phyloP scores from a whole-genome alignment of 2,329 filamentous ascomycete species.

The Shiraia sp. region DNA sequence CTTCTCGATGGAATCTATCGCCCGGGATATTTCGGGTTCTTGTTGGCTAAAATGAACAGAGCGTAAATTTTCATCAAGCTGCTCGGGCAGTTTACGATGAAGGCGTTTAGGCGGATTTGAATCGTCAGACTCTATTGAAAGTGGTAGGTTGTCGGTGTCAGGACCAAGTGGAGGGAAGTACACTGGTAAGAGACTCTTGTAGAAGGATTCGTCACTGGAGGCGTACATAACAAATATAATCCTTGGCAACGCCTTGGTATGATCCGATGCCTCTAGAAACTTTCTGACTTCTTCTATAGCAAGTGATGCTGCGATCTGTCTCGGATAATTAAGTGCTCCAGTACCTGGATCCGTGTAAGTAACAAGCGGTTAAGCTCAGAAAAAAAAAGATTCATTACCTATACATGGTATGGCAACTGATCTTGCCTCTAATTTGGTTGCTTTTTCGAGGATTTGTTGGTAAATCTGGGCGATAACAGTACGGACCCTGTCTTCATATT shows the following conservation, averaged over 20 bases:
- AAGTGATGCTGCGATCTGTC: conserved; percentile 30
- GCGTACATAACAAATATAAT: conserved; percentile 37
- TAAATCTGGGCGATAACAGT: conserved; percentile 34
- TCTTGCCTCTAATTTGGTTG: conserved; percentile 26
- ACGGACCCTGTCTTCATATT: conserved; percentile 26
- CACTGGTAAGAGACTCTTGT: conserved; percentile 35
- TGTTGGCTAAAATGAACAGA: conserved; percentile 25
- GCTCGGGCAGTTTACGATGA: conserved; percentile 17
- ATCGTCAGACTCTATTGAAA: conserved; percentile 5
- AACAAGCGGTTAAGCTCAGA: no score
- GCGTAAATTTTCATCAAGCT: conserved; percentile 27
- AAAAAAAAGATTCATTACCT: conserved; percentile 7
- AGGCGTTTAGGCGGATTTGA: conserved; percentile 6
- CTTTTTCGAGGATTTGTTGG: conserved; percentile 28
- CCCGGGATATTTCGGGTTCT: conserved; percentile 14
- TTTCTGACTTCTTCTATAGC: conserved; percentile 40
- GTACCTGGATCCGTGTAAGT: conserved; percentile 11
- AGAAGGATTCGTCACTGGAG: conserved; percentile 35
- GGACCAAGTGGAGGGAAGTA: conserved; percentile 43
- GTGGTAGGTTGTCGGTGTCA: no score
- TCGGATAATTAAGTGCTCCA: conserved; percentile 33
- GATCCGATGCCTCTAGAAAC: conserved; percentile 30
- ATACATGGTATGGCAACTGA: conserved; percentile 40
- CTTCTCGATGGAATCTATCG: conserved; percentile 21
- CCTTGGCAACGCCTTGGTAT: conserved; percentile 26